phyloP scores from a whole-genome alignment of 495 filamentous ascomycete species.

The Hyaloscypha finlandica region DNA sequence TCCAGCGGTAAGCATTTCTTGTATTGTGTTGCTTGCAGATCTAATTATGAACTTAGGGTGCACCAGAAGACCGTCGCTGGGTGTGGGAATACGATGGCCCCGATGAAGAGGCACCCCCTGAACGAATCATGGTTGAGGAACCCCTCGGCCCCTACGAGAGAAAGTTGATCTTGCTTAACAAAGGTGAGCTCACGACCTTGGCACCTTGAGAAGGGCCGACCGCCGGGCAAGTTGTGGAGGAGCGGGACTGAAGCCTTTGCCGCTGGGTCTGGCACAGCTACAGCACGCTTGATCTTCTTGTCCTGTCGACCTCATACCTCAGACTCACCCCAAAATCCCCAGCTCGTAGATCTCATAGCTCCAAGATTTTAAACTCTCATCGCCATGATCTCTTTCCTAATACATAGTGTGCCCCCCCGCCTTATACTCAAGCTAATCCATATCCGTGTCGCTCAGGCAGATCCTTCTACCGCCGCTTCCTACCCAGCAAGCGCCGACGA shows the following conservation, averaged over 20 bases:
- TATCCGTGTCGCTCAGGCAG: slow-evolving; percentile 7
- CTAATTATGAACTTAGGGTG: slow-evolving; percentile 2
- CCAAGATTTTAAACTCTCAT: not conserved
- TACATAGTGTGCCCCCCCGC: not conserved
- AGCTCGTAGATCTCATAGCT: not conserved
- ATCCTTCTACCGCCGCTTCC: slow-evolving; percentile 4
- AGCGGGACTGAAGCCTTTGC: not conserved
- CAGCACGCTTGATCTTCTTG: not conserved
- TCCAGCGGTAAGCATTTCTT: slow-evolving; percentile 5
- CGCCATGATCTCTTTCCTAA: not conserved
- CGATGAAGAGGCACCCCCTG: slow-evolving; percentile 38
- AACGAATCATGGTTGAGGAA: slow-evolving; percentile 48
- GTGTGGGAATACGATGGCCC: slow-evolving; percentile 53
- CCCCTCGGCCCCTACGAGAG: slow-evolving; percentile 51
- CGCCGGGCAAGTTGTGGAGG: not conserved
- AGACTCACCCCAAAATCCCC: not conserved
- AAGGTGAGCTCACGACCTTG: slow-evolving; percentile 32
- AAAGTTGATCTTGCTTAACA: slow-evolving; percentile 44
- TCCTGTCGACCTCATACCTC: not conserved
- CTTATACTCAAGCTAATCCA: not conserved
- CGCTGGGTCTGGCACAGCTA: not conserved
- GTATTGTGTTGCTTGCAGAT: not conserved
- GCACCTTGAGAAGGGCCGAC: not conserved
- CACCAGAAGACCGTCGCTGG: slow-evolving; percentile 40
- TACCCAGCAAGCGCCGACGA: slow-evolving; percentile 6